phyloP scores from a whole-genome alignment of 305 asterid genomes.

The Ajuga reptans region DNA sequence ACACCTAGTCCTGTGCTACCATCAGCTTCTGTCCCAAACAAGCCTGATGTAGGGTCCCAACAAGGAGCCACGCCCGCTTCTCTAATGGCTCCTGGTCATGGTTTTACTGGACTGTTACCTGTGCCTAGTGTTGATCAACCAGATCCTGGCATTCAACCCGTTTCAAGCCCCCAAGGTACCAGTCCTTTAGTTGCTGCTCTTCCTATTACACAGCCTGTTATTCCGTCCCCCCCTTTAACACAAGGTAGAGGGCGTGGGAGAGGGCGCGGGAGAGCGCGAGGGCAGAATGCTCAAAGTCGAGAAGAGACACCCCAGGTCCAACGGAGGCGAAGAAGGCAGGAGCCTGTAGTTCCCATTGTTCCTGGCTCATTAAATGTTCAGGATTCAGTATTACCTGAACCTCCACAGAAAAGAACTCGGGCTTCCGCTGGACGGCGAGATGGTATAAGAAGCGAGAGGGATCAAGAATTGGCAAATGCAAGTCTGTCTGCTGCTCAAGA shows the following conservation, averaged over 20 bases:
- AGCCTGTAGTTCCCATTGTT: conserved; percentile 31
- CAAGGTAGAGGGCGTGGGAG: conserved; percentile 65
- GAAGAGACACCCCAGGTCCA: conserved; percentile 53
- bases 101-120: conserved; percentile 30
- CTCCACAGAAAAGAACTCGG: conserved; percentile 61
- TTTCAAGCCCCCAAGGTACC: conserved; percentile 33
- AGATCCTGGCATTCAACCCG: conserved; percentile 31
- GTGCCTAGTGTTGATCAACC: conserved; percentile 31
- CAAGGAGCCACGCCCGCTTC: conserved; percentile 25
- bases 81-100: conserved; percentile 27
- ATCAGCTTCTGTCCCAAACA: conserved; percentile 30
- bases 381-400: conserved; percentile 40
- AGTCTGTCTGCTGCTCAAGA: conserved; percentile 30
- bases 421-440: conserved; percentile 55
- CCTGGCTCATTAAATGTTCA: conserved; percentile 41
- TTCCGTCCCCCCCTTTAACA: conserved; percentile 34
- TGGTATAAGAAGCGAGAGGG: conserved; percentile 37
- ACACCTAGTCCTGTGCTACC: conserved; percentile 35
- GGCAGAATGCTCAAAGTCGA: conserved; percentile 46
- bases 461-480: conserved; percentile 35
- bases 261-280: conserved; percentile 58
- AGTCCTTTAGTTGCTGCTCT: conserved; percentile 31
- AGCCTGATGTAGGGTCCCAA: conserved; percentile 32
- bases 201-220: conserved; percentile 30
- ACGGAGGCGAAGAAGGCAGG: conserved; percentile 74